These are phyloP conservation scores for Tillandsia fasciculata DNA, from an alignment of 176 grass and related monocot genomes.

Conservation along the genomic window DNA sequence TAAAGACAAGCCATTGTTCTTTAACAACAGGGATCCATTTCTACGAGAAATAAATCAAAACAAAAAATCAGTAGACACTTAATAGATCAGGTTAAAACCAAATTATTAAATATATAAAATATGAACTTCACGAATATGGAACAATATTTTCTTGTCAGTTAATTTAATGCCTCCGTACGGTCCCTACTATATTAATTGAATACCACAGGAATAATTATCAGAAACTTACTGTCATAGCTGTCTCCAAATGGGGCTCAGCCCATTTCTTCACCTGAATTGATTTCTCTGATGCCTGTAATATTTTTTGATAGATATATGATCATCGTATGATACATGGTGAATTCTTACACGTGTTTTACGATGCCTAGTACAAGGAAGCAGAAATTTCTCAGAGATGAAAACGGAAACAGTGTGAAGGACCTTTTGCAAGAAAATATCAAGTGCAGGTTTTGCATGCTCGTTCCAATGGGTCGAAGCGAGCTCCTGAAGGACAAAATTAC, in stretches of 20 bases:
- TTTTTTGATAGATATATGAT: conserved; percentile 18
- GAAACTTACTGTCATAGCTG: conserved; percentile 52
- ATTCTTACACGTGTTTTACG: not conserved
- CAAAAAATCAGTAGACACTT: conserved; percentile 18
- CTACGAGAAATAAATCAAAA: conserved; percentile 34
- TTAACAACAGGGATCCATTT: conserved; percentile 57
- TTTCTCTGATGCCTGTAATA: conserved; percentile 69
- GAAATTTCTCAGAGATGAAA: conserved; percentile 1
- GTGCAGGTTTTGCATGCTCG: conserved; percentile 60
- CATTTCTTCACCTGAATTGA: conserved; percentile 53
- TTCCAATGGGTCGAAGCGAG: conserved; percentile 61
- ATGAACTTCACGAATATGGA: no score
- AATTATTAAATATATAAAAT: conserved; percentile 1
- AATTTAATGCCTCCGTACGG: no score
- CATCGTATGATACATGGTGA: not conserved
- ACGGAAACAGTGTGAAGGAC: conserved; percentile 23
- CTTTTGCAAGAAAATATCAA: conserved; percentile 56
- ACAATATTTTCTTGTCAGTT: no score
- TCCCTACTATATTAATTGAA: not conserved
- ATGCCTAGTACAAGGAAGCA: not conserved
- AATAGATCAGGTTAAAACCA: conserved; percentile 14
- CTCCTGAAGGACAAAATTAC: conserved; percentile 36
- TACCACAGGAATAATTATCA: not conserved
- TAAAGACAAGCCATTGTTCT: conserved; percentile 46
- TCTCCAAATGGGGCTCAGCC: conserved; percentile 59